These are phyloP conservation scores for Pythium utonaiense DNA, from an alignment of 352 stramenopile species.

Conservation along the genomic window DNA sequence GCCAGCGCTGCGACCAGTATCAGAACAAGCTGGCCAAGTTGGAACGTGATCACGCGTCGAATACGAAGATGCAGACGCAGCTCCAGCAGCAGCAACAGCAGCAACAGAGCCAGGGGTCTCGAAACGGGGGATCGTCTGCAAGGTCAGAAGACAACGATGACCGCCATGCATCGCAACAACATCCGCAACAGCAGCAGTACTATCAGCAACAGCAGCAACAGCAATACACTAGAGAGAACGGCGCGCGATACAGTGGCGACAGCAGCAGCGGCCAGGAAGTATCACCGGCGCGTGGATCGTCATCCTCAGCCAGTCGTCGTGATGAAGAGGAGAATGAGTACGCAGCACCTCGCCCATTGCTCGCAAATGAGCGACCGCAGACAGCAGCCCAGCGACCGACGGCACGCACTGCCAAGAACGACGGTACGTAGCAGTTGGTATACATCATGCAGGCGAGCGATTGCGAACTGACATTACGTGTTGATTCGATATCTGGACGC, in stretches of 20 bases:
- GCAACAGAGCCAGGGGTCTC: conserved; percentile 6
- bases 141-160: conserved; percentile 33
- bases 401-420: conserved; percentile 37
- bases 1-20: conserved; percentile 90
- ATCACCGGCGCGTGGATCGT: conserved; percentile 1
- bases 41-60: conserved; percentile 56
- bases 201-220: conserved; percentile 24
- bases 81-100: conserved; percentile 23
- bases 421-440: conserved; percentile 36
- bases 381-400: conserved; percentile 24
- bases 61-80: conserved; percentile 32
- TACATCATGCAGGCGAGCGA: neutral
- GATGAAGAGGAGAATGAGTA: conserved; percentile 37
- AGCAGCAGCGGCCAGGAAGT: conserved; percentile 10
- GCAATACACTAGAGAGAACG: conserved; percentile 16
- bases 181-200: conserved; percentile 20
- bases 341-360: conserved; percentile 31
- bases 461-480: neutral
- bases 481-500: neutral
- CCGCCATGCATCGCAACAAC: conserved; percentile 16
- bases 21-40: conserved; percentile 92
- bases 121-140: conserved; percentile 18
- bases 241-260: conserved; percentile 11
- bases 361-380: conserved; percentile 28
- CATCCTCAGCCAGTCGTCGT: conserved; percentile 23